A percentile compares a stretch with the other conserved stretches of the same genome.
Conservation (phyloP, 2,329 filamentous ascomycete species). For the Phoma sp. region DNA sequence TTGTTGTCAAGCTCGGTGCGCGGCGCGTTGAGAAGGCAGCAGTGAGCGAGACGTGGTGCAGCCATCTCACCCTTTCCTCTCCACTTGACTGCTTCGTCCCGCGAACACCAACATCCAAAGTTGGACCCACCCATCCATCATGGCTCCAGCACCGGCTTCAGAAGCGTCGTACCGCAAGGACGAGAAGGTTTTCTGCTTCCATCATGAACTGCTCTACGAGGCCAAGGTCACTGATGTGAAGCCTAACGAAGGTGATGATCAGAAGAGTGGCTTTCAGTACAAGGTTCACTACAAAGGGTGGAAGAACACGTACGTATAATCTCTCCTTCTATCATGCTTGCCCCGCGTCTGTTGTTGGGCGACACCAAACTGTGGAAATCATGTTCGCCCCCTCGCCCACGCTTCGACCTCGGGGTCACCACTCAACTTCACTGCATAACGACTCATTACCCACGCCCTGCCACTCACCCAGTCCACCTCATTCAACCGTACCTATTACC, state of each 20-base stretch:
- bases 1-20: constrained; percentile 9
- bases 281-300: constrained; percentile 98
- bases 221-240: constrained; percentile 89
- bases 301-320: constrained; percentile 83
- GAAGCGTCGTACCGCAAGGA: constrained; percentile 71
- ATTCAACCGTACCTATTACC: background rate
- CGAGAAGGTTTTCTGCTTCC: constrained; percentile 95
- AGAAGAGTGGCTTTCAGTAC: constrained; percentile 81
- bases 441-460: background rate
- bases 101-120: constrained; percentile 19
- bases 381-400: constrained; percentile 22
- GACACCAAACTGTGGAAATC: constrained; percentile 2
- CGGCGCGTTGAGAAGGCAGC: constrained; percentile 12
- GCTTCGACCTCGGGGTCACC: constrained; percentile 12
- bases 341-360: background rate
- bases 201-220: constrained; percentile 96
- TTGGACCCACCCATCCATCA: constrained; percentile 23
- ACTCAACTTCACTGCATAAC: constrained; percentile 19
- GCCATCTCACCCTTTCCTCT: constrained; percentile 21
- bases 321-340: constrained; percentile 5
- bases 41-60: constrained; percentile 28
- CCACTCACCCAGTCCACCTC: background rate
- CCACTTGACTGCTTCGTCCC: constrained; percentile 18
- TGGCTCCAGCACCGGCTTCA: constrained; percentile 63
- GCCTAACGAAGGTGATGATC: constrained; percentile 67